Base-by-base conservation (phyloP, 768 basidiomycete genomes). In the Phlebiopsis gigantea region DNA sequence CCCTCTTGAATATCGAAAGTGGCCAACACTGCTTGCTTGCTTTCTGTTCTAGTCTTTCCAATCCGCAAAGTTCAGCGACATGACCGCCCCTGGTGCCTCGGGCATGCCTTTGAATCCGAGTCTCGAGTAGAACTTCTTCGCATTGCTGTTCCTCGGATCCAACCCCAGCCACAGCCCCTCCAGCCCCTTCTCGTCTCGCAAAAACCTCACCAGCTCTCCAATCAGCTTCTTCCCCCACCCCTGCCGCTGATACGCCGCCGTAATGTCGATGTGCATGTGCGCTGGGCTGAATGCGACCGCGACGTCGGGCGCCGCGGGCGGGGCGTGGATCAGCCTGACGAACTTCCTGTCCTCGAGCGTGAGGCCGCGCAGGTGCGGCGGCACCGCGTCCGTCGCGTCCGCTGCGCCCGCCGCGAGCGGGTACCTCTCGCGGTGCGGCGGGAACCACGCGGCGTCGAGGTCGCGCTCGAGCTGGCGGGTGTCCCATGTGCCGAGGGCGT, bases 151-250 rank as follows among this genome's bases (percentile, higher is more conserved):
- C 63, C 78, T 73, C 24, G 81, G 77, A 66, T 89, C 82, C 67
- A 88, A 66, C 3, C 84, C 88, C 30, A 91, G 69, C 85, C 87
- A 90, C 28, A 91, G 68, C 1, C 79, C 77, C 10, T 72, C 69
- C 15, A 82, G 62, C 31, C 77, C 69, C 43, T 71, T 31, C 47
- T 66, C 77, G 47, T 79, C 72, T 29, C 58, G 59, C 64, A 91
- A 67, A 71, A 81, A 73, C 45, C 73, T 71, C 24, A 87, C 76
- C 3, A 79, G 85, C 30, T 63, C 70, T 45, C 69, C 74, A 31
- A 90, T 81, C 61, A 91, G 67, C 66, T 70, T 81, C 65, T 75
- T 77, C n/a, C 88, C 89, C 82, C 83, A 88, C 22, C 88, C 88
- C 59, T 78, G 78, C 54, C 79, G 73, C 67, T 88, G 88, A 66